A percentile compares a stretch with the other conserved stretches of the same genome.
Conservation (phyloP, 768 basidiomycete genomes). For the Mycena rebaudengoi region DNA sequence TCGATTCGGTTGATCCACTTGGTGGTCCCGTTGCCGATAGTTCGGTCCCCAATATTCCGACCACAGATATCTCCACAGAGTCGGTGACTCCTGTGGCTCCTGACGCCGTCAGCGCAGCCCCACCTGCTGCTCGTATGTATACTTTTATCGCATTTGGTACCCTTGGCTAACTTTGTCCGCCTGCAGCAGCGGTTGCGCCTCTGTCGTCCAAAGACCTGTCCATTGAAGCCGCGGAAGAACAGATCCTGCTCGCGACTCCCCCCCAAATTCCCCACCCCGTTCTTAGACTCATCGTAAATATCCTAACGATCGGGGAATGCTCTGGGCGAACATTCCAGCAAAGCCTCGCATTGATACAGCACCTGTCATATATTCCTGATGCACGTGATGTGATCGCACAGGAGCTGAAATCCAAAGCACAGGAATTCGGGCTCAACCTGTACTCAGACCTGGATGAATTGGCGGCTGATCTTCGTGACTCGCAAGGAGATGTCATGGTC, state of each 20-base stretch:
- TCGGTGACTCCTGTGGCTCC: not conserved
- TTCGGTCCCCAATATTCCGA: too few relatives aligned
- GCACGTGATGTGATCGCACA: constrained; percentile 89
- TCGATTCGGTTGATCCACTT: too few relatives aligned
- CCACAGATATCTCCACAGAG: not conserved
- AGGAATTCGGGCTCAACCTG: constrained; percentile 84
- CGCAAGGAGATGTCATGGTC: constrained; percentile 63
- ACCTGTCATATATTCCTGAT: constrained; percentile 88
- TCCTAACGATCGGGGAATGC: constrained; percentile 97
- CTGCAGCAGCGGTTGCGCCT: constrained; percentile 11
- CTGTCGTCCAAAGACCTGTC: constrained; percentile 30
- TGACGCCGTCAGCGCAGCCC: not conserved
- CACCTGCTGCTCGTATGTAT: constrained; percentile 9
- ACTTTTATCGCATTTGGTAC: not conserved
- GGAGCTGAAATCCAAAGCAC: constrained; percentile 86
- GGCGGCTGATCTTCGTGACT: constrained; percentile 64
- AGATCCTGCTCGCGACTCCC: constrained; percentile 67
- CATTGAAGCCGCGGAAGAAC: constrained; percentile 53
- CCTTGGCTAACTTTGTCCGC: not conserved
- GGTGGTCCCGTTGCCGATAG: too few relatives aligned
- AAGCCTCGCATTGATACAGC: constrained; percentile 90
- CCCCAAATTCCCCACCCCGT: constrained; percentile 87
- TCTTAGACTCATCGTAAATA: constrained; percentile 94
- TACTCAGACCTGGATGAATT: constrained; percentile 83
- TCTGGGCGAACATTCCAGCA: constrained; percentile 96